Evolutionary conservation across 306 rosid genomes (phyloP).

Genomic region (Myrica gale): DNA sequence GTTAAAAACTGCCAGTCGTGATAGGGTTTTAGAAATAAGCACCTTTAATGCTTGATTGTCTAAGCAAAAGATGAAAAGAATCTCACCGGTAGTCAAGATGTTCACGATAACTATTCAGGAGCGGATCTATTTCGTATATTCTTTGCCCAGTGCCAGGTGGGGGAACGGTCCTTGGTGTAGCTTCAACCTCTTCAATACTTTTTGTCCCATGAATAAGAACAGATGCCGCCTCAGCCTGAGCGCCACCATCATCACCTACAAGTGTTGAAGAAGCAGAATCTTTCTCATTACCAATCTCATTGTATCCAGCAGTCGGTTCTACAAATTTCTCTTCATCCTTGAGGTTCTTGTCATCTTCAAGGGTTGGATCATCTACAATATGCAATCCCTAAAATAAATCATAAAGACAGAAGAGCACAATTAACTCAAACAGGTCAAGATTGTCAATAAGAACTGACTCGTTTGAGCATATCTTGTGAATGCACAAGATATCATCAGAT

Average conservation of each 20-base stretch:
- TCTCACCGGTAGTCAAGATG: conserved; percentile 97
- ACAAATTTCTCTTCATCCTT: conserved; percentile 9
- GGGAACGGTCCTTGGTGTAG: conserved; percentile 47
- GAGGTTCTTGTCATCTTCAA: conserved; percentile 43
- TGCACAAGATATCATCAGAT: not conserved
- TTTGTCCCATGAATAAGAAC: conserved; percentile 32
- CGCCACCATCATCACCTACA: conserved; percentile 35
- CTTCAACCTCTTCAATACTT: conserved; percentile 29
- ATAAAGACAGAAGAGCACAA: conserved; percentile 21
- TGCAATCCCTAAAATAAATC: conserved; percentile 40
- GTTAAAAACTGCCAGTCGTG: not conserved
- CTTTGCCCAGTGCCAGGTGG: conserved; percentile 77
- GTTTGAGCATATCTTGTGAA: not conserved
- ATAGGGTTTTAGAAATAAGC: not conserved
- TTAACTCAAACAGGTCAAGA: conserved; percentile 13
- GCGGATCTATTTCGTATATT: conserved; percentile 80
- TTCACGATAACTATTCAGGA: conserved; percentile 40
- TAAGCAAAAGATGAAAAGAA: conserved; percentile 2
- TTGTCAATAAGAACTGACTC: not conserved
- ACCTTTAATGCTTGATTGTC: not conserved
- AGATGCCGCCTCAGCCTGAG: conserved; percentile 41
- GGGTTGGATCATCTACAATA: conserved; percentile 43
- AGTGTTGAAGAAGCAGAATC: conserved; percentile 37
- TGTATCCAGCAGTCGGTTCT: conserved; percentile 34
- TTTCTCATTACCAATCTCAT: conserved; percentile 36